Conservation (phyloP, 2,329 filamentous ascomycete genomes). For the Apiospora saccharicola region DNA sequence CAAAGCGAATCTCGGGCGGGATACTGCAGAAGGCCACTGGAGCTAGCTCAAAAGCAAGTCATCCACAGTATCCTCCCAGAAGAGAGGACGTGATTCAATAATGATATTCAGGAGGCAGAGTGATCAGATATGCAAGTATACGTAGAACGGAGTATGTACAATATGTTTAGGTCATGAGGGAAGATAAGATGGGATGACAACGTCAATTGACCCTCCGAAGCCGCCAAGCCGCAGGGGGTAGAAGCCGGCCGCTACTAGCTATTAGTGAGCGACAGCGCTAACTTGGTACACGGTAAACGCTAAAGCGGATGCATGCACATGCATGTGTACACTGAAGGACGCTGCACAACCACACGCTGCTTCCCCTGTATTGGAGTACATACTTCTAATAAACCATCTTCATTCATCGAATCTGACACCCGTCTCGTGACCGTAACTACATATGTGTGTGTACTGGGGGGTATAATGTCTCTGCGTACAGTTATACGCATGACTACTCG, state of each 20-base stretch:
- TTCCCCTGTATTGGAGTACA: background rate
- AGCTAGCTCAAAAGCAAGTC: background rate
- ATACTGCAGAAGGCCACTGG: background rate
- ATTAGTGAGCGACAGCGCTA: background rate
- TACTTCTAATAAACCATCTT: background rate
- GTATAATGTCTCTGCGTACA: background rate
- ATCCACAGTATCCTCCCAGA: background rate
- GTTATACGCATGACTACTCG: background rate
- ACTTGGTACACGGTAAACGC: background rate
- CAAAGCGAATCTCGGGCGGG: background rate
- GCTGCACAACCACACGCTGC: slow-evolving; percentile 1
- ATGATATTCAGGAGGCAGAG: background rate
- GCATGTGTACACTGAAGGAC: background rate
- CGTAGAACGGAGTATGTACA: background rate
- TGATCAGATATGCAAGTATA: background rate
- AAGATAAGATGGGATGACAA: slow-evolving; percentile 17
- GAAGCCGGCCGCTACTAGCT: background rate
- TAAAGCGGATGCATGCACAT: background rate
- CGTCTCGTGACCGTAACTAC: background rate
- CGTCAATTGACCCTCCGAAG: slow-evolving; percentile 14
- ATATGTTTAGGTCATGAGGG: background rate
- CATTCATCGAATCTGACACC: background rate
- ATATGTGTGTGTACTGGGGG: background rate
- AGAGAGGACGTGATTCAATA: background rate
- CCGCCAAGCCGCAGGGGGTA: slow-evolving; percentile 6